These are phyloP conservation scores for Aspergillus bertholletiae DNA, from an alignment of 495 filamentous ascomycete species.

Conservation along the genomic window DNA sequence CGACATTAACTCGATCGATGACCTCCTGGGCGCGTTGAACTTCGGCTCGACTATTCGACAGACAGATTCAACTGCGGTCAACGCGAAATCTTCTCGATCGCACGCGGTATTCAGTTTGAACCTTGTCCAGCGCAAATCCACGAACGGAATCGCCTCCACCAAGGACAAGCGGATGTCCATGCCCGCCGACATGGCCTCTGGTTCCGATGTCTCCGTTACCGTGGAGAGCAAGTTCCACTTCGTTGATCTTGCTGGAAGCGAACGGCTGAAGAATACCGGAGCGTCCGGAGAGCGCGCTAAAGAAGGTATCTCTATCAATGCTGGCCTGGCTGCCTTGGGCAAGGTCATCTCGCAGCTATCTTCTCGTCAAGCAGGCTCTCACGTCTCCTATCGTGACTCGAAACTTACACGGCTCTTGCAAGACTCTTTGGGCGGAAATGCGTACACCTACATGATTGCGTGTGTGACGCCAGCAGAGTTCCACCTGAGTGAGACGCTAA, in stretches of 20 bases:
- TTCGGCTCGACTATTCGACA: conserved; percentile 93
- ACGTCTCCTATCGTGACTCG: conserved; percentile 97
- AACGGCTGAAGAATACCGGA: conserved; percentile 94
- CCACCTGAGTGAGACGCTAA: conserved; percentile 94
- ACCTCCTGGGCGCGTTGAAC: conserved; percentile 82
- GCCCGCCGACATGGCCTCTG: conserved; percentile 76
- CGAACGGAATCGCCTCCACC: conserved; percentile 44
- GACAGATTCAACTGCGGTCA: conserved; percentile 98
- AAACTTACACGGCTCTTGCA: conserved; percentile 93
- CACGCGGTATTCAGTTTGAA: conserved; percentile 98
- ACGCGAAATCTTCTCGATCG: conserved; percentile 97
- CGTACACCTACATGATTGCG: conserved; percentile 99
- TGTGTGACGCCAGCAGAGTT: conserved; percentile 97
- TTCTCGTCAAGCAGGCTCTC: conserved; percentile 78
- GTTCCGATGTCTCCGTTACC: conserved; percentile 68
- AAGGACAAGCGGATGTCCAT: conserved; percentile 87
- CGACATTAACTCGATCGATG: conserved; percentile 86
- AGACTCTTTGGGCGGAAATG: conserved; percentile 96
- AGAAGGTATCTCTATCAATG: conserved; percentile 99
- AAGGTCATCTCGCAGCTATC: conserved; percentile 99
- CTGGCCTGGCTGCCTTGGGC: conserved; percentile 87
- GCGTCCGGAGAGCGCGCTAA: conserved; percentile 93
- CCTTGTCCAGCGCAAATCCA: conserved; percentile 78
- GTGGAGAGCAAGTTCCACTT: conserved; percentile 99
- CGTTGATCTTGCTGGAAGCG: conserved; percentile 96